Evolutionary conservation across 2,329 filamentous ascomycete species (phyloP).

Genomic region (Colletotrichum ledebouriae): DNA sequence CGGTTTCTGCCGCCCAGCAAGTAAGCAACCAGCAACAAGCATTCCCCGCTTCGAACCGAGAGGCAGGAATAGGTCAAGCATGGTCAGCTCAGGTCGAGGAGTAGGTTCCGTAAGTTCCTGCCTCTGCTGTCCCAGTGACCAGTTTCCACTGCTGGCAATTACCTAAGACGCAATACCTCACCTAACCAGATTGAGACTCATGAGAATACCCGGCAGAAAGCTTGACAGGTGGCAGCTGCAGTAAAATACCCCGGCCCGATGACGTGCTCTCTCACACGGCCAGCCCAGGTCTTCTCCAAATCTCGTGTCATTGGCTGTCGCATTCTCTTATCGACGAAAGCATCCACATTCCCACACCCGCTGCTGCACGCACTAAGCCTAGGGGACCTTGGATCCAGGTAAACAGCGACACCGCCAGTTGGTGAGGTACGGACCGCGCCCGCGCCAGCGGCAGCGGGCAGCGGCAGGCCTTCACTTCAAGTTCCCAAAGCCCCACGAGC

Average conservation of each 20-base stretch:
- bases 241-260: constrained; percentile 11
- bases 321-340: constrained; percentile 35
- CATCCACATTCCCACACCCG: constrained; percentile 32
- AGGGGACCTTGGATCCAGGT: constrained; percentile 32
- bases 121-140: constrained; percentile 5
- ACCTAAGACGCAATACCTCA: background rate
- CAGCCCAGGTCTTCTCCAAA: background rate
- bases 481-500: constrained; percentile 24
- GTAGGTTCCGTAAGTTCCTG: no score
- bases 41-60: constrained; percentile 24
- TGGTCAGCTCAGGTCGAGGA: background rate
- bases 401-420: constrained; percentile 6
- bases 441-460: background rate
- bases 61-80: background rate
- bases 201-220: constrained; percentile 12
- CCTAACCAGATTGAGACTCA: background rate
- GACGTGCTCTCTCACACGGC: constrained; percentile 9
- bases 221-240: background rate
- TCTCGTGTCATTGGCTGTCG: constrained; percentile 26
- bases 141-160: background rate
- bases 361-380: constrained; percentile 10
- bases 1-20: constrained; percentile 8
- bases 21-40: constrained; percentile 2
- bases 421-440: constrained; percentile 7
- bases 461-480: background rate